These are phyloP conservation scores for Onygenales sp. DNA, from an alignment of 2,329 filamentous ascomycete genomes.

Conservation along the genomic window DNA sequence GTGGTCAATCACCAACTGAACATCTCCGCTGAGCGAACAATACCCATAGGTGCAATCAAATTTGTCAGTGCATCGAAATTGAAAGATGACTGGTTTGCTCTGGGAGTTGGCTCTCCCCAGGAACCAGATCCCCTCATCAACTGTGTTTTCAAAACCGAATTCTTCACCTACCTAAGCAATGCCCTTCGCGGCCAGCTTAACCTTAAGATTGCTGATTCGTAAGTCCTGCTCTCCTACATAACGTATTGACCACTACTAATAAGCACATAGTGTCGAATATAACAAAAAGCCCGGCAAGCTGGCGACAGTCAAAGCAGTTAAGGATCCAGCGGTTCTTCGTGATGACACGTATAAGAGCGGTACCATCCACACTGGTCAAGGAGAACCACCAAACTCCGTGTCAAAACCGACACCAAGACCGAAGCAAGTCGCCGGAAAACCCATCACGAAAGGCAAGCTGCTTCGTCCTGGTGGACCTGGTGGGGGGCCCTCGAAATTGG, in stretches of 20 bases:
- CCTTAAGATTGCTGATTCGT: conserved; percentile 67
- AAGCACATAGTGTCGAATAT: conserved; percentile 60
- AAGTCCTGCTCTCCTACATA: conserved; percentile 19
- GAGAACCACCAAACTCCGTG: conserved; percentile 71
- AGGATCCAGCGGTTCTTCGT: conserved; percentile 63
- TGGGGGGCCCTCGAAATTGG: conserved; percentile 66
- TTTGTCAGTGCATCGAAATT: conserved; percentile 70
- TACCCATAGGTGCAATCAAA: conserved; percentile 81
- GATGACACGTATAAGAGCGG: conserved; percentile 92
- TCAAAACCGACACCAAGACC: conserved; percentile 80
- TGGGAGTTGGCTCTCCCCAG: conserved; percentile 80
- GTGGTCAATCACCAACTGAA: conserved; percentile 72
- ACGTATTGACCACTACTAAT: conserved; percentile 20
- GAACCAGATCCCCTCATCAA: conserved; percentile 89
- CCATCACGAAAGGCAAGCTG: conserved; percentile 87
- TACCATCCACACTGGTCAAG: conserved; percentile 74
- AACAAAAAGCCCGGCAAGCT: conserved; percentile 96
- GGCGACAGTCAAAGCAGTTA: conserved; percentile 77
- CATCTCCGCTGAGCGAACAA: conserved; percentile 70
- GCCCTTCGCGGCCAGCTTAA: conserved; percentile 71
- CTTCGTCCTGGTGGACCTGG: conserved; percentile 83
- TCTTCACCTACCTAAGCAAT: conserved; percentile 83
- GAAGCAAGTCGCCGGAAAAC: conserved; percentile 76
- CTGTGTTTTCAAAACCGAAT: conserved; percentile 92
- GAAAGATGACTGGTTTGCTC: conserved; percentile 93